Conservation (phyloP, 139 green algal species). For the Chlamydomonas asymmetrica region DNA sequence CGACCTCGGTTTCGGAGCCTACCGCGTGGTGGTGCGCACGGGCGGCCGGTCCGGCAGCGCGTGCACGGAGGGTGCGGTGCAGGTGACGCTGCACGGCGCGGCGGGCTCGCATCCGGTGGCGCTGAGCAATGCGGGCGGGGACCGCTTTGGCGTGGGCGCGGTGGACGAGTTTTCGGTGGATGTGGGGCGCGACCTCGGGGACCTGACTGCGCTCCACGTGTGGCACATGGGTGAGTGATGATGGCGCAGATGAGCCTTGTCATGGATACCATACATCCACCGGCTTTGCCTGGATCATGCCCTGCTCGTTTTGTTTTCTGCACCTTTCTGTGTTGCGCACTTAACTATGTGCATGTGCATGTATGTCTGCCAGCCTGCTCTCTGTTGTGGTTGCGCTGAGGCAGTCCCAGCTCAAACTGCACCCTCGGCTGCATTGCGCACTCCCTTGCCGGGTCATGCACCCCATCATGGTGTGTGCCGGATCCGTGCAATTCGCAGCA, state of each 20-base stretch:
- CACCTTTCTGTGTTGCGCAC: too few species aligned
- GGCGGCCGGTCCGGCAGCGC: not conserved
- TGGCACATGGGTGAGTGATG: slow-evolving; percentile 26
- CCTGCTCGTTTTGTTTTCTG: too few species aligned
- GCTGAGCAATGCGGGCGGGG: not conserved
- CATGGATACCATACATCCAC: not conserved
- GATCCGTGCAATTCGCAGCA: too few species aligned
- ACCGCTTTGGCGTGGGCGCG: slow-evolving; percentile 5
- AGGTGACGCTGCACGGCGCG: slow-evolving; percentile 26
- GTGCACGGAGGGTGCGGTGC: slow-evolving; percentile 8
- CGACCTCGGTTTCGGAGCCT: too few species aligned
- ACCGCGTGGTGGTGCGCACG: slow-evolving; percentile 18
- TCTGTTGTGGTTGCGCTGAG: too few species aligned
- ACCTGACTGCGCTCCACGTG: slow-evolving; percentile 30
- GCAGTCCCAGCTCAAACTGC: too few species aligned
- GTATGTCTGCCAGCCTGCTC: too few species aligned
- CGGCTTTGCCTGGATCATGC: too few species aligned
- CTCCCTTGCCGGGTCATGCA: too few species aligned
- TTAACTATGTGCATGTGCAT: too few species aligned
- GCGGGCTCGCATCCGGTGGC: slow-evolving; percentile 4
- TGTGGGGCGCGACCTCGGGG: slow-evolving; percentile 18
- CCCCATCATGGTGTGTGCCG: too few species aligned
- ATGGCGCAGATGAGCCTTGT: not conserved
- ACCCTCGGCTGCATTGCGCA: too few species aligned
- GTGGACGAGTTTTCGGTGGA: slow-evolving; percentile 30